These are phyloP conservation scores for Sporothrix brasiliensis DNA, from an alignment of 2,329 filamentous ascomycete species.

Conservation along the genomic window DNA sequence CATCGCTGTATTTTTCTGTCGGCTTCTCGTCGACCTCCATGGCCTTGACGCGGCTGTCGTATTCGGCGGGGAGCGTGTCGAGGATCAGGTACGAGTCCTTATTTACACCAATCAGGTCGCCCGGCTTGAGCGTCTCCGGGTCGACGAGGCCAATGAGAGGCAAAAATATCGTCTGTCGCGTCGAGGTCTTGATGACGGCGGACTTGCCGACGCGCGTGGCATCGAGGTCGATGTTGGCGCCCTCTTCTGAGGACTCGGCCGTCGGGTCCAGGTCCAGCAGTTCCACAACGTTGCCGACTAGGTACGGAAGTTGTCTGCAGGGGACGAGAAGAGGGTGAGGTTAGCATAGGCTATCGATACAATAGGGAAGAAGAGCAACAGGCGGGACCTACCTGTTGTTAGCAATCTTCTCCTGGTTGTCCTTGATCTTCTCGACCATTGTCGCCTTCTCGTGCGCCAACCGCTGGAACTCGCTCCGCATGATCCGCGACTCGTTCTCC, in stretches of 20 bases:
- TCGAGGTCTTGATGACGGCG: conserved; percentile 98
- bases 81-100: conserved; percentile 98
- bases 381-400: conserved; percentile 78
- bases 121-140: conserved; percentile 90
- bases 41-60: conserved; percentile 97
- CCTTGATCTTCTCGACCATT: conserved; percentile 99
- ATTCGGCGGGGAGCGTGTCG: conserved; percentile 95
- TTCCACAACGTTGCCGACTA: conserved; percentile 97
- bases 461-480: conserved; percentile 95
- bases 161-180: conserved; percentile 96
- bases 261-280: conserved; percentile 95
- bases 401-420: conserved; percentile 97
- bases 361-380: no score
- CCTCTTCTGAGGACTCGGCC: conserved; percentile 93
- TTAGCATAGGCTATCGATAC: not conserved
- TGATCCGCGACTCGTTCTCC: conserved; percentile 97
- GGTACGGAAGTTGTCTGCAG: conserved; percentile 87
- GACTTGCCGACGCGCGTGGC: conserved; percentile 96
- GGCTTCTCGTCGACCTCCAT: conserved; percentile 99
- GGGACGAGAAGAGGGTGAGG: not conserved
- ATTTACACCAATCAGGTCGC: conserved; percentile 95
- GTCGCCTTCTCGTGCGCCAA: conserved; percentile 92
- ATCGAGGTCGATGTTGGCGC: conserved; percentile 97
- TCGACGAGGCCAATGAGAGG: conserved; percentile 96
- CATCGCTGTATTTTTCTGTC: conserved; percentile 97